phyloP scores from a whole-genome alignment of 768 basidiomycete species.

The Leccinellum rugosiceps region DNA sequence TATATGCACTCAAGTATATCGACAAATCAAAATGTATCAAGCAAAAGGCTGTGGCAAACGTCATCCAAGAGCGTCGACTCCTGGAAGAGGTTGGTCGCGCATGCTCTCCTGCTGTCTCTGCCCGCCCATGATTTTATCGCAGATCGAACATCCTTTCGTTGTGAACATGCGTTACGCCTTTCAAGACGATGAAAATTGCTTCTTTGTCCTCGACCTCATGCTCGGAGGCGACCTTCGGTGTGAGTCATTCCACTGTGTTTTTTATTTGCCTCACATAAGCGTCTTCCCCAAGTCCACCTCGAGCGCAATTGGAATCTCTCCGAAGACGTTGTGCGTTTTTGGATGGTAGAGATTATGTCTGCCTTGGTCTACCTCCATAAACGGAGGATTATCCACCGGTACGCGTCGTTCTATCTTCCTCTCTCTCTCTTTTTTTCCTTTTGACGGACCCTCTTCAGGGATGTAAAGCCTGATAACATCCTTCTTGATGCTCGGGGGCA shows the following conservation, averaged over 20 bases:
- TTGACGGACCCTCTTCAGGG: conserved; percentile 44
- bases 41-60: conserved; percentile 88
- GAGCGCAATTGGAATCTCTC: conserved; percentile 64
- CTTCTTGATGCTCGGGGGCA: conserved; percentile 91
- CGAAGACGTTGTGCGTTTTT: conserved; percentile 79
- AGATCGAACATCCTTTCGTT: conserved; percentile 88
- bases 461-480: conserved; percentile 97
- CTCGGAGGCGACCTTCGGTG: conserved; percentile 90
- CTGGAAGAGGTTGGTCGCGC: conserved; percentile 73
- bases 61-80: conserved; percentile 89
- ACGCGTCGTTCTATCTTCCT: conserved; percentile 21
- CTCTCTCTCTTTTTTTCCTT: neutral
- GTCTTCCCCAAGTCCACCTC: conserved; percentile 63
- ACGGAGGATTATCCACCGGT: conserved; percentile 95
- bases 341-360: conserved; percentile 83
- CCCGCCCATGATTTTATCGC: conserved; percentile 1
- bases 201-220: conserved; percentile 97
- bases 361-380: conserved; percentile 88
- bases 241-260: conserved; percentile 39
- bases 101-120: conserved; percentile 6
- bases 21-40: conserved; percentile 91
- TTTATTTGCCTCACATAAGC: neutral
- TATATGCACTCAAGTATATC: conserved; percentile 97
- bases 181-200: conserved; percentile 96
- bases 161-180: conserved; percentile 94